phyloP scores from a whole-genome alignment of 352 stramenopile species.

The Phytopythium litorale region DNA sequence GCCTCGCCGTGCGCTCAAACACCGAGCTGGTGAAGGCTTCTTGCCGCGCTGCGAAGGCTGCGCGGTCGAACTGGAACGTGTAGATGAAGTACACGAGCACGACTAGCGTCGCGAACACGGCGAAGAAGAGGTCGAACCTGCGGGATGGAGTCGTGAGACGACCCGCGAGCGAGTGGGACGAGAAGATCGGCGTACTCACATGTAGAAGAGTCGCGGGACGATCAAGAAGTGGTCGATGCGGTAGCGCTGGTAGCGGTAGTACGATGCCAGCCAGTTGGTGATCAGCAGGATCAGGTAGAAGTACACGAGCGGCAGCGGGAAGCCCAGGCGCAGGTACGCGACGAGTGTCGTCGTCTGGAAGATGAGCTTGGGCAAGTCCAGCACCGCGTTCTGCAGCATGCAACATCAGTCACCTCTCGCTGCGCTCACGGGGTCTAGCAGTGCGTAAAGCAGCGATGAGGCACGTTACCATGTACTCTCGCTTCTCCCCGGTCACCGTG shows the following conservation, averaged over 20 bases:
- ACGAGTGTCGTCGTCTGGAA: slow-evolving; percentile 43
- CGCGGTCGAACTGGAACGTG: slow-evolving; percentile 38
- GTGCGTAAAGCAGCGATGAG: neutral
- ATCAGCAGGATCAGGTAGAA: slow-evolving; percentile 35
- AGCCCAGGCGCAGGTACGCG: slow-evolving; percentile 40
- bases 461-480: slow-evolving; percentile 3
- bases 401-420: neutral
- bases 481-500: slow-evolving; percentile 1
- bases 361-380: slow-evolving; percentile 45
- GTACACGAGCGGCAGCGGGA: slow-evolving; percentile 31
- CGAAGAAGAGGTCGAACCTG: slow-evolving; percentile 63
- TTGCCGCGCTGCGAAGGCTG: slow-evolving; percentile 26
- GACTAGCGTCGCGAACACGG: slow-evolving; percentile 42
- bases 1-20: slow-evolving; percentile 34
- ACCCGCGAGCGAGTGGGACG: neutral
- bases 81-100: slow-evolving; percentile 38
- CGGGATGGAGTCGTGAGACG: neutral
- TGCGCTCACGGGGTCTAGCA: neutral
- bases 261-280: slow-evolving; percentile 43
- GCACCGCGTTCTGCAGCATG: slow-evolving; percentile 27
- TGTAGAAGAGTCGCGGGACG: slow-evolving; percentile 29
- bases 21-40: slow-evolving; percentile 21
- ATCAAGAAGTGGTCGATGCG: slow-evolving; percentile 26
- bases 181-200: slow-evolving; percentile 11
- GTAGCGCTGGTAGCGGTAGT: slow-evolving; percentile 39